Evolutionary conservation across 2,329 filamentous ascomycete genomes (phyloP).

Genomic region (Colletotrichum gigasporum): DNA sequence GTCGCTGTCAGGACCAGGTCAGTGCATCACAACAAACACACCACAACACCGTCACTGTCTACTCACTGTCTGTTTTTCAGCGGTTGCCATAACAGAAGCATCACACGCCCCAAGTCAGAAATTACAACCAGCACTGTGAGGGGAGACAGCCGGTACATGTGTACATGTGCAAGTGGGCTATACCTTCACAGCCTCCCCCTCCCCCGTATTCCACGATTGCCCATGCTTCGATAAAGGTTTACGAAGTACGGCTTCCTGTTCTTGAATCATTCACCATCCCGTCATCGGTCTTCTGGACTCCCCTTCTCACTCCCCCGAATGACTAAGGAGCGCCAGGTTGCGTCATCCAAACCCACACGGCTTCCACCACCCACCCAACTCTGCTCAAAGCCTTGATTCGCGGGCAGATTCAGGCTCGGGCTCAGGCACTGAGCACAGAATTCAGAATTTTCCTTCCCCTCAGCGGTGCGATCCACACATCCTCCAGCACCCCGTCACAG

Average conservation of each 20-base stretch:
- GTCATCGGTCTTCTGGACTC: not conserved
- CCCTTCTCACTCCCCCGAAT: not conserved
- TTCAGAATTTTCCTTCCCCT: not conserved
- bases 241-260: not conserved
- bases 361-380: not conserved
- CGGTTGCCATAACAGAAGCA: constrained; percentile 11
- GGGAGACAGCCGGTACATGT: not conserved
- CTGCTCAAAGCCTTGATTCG: not conserved
- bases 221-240: no score
- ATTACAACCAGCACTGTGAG: constrained; percentile 8
- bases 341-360: constrained; percentile 5
- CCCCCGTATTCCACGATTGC: constrained; percentile 2
- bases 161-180: not conserved
- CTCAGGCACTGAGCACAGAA: not conserved
- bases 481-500: not conserved
- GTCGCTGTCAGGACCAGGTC: constrained; percentile 2
- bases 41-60: not conserved
- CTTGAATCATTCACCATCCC: not conserved
- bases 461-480: not conserved
- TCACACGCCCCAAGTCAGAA: not conserved
- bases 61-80: constrained; percentile 5
- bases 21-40: constrained; percentile 26
- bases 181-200: not conserved
- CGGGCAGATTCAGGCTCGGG: not conserved
- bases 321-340: not conserved